Evolutionary conservation across 371 early-diverging fungal species (phyloP).

Genomic region (Syncephalis fuscata): DNA sequence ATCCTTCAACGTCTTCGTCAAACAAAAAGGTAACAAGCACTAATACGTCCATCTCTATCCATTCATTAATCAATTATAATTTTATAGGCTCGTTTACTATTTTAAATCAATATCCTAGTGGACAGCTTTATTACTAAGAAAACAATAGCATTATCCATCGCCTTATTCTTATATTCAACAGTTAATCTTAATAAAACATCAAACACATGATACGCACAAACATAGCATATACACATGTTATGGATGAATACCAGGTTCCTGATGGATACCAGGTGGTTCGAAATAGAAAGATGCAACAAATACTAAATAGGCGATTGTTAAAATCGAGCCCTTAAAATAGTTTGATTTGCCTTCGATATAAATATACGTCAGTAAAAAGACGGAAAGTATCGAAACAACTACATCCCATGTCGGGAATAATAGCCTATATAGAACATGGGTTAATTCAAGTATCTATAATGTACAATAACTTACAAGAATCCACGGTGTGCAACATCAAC

Average conservation of each 20-base stretch:
- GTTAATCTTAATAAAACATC: too few relatives aligned
- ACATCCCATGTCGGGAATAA: slow-evolving; percentile 91
- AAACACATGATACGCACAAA: too few relatives aligned
- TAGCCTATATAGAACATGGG: slow-evolving; percentile 26
- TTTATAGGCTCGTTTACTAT: too few relatives aligned
- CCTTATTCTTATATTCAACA: too few relatives aligned
- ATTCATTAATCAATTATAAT: too few relatives aligned
- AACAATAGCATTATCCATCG: too few relatives aligned
- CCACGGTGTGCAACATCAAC: slow-evolving; percentile 13
- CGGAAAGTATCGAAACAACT: slow-evolving; percentile 67
- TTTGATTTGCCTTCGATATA: slow-evolving; percentile 90
- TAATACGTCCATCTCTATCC: too few relatives aligned
- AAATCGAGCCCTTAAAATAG: slow-evolving; percentile 90
- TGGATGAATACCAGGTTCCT: background rate
- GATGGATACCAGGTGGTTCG: slow-evolving; percentile 8
- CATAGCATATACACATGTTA: too few relatives aligned
- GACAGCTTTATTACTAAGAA: too few relatives aligned
- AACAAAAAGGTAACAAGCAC: too few relatives aligned
- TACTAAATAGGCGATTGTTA: slow-evolving; percentile 67
- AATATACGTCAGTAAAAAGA: slow-evolving; percentile 71
- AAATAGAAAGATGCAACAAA: slow-evolving; percentile 64
- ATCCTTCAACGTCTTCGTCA: too few relatives aligned
- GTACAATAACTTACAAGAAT: slow-evolving; percentile 19
- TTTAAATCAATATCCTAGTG: too few relatives aligned
- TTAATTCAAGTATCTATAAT: background rate